These are phyloP conservation scores for Castanospermum australe DNA, from an alignment of 306 rosid genomes.

Conservation along the genomic window DNA sequence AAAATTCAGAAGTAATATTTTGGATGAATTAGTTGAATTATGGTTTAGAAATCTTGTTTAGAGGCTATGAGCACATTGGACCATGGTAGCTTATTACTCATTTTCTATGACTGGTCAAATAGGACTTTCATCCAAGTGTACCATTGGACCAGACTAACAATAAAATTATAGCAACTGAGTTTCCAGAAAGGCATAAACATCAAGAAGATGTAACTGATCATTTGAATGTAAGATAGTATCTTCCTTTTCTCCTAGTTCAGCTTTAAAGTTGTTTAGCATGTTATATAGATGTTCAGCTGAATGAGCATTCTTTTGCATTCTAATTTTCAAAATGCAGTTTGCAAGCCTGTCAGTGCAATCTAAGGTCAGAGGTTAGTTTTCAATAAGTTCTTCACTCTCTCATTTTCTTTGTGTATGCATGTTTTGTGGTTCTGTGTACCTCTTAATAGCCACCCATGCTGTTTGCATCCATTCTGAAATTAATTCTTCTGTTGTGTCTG, in stretches of 20 bases:
- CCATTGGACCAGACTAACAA: constrained; percentile 35
- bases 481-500: constrained; percentile 28
- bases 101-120: constrained; percentile 32
- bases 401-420: constrained; percentile 4
- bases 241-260: constrained; percentile 21
- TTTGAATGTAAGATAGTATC: constrained; percentile 57
- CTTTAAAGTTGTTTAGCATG: constrained; percentile 28
- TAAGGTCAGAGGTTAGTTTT: constrained; percentile 50
- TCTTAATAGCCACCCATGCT: neutral
- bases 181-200: constrained; percentile 16
- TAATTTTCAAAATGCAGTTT: constrained; percentile 48
- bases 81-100: constrained; percentile 11
- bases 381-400: constrained; percentile 8
- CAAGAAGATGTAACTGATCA: constrained; percentile 38
- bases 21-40: constrained; percentile 25
- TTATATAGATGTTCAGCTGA: constrained; percentile 19
- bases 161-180: neutral
- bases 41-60: constrained; percentile 30
- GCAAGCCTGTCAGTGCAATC: constrained; percentile 55
- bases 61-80: constrained; percentile 8
- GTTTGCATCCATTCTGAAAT: neutral
- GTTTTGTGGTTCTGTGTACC: constrained; percentile 13
- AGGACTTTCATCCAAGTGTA: constrained; percentile 35
- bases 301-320: constrained; percentile 24
- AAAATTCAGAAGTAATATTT: constrained; percentile 45